Base-by-base conservation (phyloP, 2,329 filamentous ascomycete genomes). In the Phialophora chinensis region DNA sequence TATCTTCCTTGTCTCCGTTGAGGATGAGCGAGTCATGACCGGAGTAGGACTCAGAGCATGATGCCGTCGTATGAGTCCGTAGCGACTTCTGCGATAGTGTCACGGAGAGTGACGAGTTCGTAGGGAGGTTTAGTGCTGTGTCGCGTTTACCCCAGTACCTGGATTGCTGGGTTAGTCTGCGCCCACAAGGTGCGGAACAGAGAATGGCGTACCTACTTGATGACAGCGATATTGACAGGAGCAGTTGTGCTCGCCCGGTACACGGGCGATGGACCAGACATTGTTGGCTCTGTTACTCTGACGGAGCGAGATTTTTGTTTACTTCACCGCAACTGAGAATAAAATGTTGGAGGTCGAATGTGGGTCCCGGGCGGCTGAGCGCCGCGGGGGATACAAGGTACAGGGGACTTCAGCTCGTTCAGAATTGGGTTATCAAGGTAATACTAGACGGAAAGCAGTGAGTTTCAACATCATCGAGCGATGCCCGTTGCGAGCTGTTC, bases 91-190 rank as follows among this genome's bases (percentile, higher is more conserved):
- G 95, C 59, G 93, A 95, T 74, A 99, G 91, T 63, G 95, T 99
- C 66, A 99, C 94, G 70, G 92, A 97, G 76, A 99, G 89, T 72
- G 95, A 99, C 71, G 92, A 96, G 84, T 99, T 99, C 77, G 95
- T 98, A 42, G 95, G 95, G 64, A 98, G 90, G 81, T 99, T 99
- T 74, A 98, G 88, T 78, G 91, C 92, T 60, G 91, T 81, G 80
- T 98, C 93, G 69, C 95, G 91, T 83, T 99, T 99, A 74, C 96
- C 95, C 95, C 96, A 99, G 87, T 99, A 91, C 78, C 86, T 88
- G 73, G 61, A 56, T n/a, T 31, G 2, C 23, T 29, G 55, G 55
- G 27, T 38, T 47, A 42, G 11, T 35, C n/a, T 54, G 29, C 25
- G 35, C 4, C 38, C 17, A 12, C 47, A 38, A 31, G 27, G 1